Conservation (phyloP, 805 yeast genomes). For the Lipomyces orientalis region DNA sequence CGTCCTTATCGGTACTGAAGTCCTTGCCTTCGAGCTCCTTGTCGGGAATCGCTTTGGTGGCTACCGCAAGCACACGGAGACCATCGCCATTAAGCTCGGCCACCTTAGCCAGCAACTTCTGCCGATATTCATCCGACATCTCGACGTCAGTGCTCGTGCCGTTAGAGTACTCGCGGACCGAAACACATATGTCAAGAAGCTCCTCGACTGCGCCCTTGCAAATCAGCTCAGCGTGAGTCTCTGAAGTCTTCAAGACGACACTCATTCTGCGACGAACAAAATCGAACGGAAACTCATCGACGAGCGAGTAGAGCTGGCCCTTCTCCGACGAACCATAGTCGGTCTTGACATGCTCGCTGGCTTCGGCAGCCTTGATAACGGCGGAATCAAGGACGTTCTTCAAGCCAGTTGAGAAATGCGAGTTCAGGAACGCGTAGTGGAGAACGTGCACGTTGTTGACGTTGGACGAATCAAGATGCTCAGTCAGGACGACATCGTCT, state of each 20-base stretch:
- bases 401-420: slow-evolving; percentile 34
- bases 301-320: slow-evolving; percentile 21
- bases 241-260: slow-evolving; percentile 28
- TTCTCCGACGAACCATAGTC: slow-evolving; percentile 22
- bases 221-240: slow-evolving; percentile 21
- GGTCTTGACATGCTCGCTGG: slow-evolving; percentile 15
- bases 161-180: slow-evolving; percentile 27
- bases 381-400: slow-evolving; percentile 35
- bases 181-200: slow-evolving; percentile 29
- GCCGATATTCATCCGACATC: slow-evolving; percentile 10
- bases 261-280: slow-evolving; percentile 37
- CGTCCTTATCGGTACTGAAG: slow-evolving; percentile 35
- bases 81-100: slow-evolving; percentile 32
- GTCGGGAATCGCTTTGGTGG: slow-evolving; percentile 24
- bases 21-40: slow-evolving; percentile 28
- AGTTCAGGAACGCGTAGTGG: slow-evolving; percentile 31
- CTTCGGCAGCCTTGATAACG: slow-evolving; percentile 30
- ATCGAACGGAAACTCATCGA: slow-evolving; percentile 37
- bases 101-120: slow-evolving; percentile 23
- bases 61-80: slow-evolving; percentile 36
- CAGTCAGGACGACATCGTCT: slow-evolving; percentile 35
- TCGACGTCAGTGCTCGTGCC: slow-evolving; percentile 14
- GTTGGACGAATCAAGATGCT: slow-evolving; percentile 29
- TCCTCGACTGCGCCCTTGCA: slow-evolving; percentile 39
- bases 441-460: slow-evolving; percentile 27